phyloP scores from a whole-genome alignment of 306 rosid genomes.

The Ormosia semicastrata region DNA sequence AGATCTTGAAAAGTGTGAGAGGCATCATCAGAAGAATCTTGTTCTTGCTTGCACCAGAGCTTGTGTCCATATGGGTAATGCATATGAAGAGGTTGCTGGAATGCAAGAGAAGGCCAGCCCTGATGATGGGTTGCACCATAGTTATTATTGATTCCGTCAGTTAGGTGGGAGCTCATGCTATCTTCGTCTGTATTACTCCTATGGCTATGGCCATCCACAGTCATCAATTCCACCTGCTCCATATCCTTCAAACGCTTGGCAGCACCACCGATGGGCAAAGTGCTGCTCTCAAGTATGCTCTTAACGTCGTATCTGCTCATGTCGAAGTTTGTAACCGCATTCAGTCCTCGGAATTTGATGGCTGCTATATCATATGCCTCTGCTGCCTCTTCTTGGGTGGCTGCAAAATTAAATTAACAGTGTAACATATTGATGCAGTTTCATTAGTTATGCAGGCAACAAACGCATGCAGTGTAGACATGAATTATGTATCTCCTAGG shows the following conservation, averaged over 20 bases:
- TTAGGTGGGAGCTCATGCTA: conserved; percentile 30
- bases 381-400: conserved; percentile 96
- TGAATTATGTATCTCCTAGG: too few species aligned
- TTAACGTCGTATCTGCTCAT: conserved; percentile 88
- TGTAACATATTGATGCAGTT: too few species aligned
- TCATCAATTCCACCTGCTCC: conserved; percentile 42
- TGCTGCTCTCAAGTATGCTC: conserved; percentile 74
- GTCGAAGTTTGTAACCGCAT: conserved; percentile 96
- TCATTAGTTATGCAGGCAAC: too few species aligned
- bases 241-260: conserved; percentile 78
- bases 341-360: conserved; percentile 81
- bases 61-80: conserved; percentile 58
- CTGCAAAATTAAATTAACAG: conserved; percentile 16
- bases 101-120: conserved; percentile 62
- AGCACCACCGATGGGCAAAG: conserved; percentile 74
- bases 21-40: conserved; percentile 24
- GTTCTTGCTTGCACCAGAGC: conserved; percentile 85
- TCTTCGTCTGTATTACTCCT: conserved; percentile 21
- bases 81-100: conserved; percentile 47
- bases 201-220: conserved; percentile 11
- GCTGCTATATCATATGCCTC: conserved; percentile 97
- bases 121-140: conserved; percentile 1
- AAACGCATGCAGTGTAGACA: neutral
- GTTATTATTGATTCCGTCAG: conserved; percentile 29
- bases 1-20: conserved; percentile 25